Base-by-base conservation (phyloP, 352 stramenopile species). In the Thraustochytrium striatum region DNA sequence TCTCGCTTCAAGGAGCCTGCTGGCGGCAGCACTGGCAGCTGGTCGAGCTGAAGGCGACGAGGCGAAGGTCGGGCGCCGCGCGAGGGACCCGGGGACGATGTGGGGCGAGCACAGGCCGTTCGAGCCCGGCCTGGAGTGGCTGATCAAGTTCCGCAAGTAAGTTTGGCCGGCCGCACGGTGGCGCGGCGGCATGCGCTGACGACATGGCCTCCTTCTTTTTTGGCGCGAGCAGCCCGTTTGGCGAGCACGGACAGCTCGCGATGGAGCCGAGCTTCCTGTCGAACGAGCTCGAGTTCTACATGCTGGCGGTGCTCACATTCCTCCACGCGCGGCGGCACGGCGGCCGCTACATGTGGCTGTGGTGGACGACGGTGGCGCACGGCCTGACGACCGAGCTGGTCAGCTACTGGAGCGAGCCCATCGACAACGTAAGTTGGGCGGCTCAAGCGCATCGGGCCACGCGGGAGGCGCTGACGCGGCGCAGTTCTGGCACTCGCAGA, bases 131-230 rank as follows among this genome's bases (percentile, higher is more conserved):
- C 33, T 30, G 9, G 55, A 62, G 25, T 62, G 55, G 55, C 33
- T 62, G 9, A n/a, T 62, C 25, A 62, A 62, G 55, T 62, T 62
- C 25, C 55, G 55, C 25, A 62, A 62, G 55, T 62, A n/a, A 62
- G 55, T 62, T 36, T 30, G 25, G 55, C 9, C 55, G 25, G 55
- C 25, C 9, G 32, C n/a, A n/a, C n/a, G 32, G 55, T 13, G 25
- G 55, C 55, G 32, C 25, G 55, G 55, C 9, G n/a, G 43, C 9
- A 52, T 21, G 43, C 9, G 43, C 43, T 21, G 9, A 21, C 21
- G 43, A 52, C 43, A 21, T 55, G 16, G 47, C 25, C 47, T 55
- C 47, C 16, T 21, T 55, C 16, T 55, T 16, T 55, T 55, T 16
- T 55, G 47, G 16, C 16, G 16, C 16, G 47, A 21, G 55, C 33